Conservation (phyloP, 768 basidiomycete genomes). For the Russula foetens region DNA sequence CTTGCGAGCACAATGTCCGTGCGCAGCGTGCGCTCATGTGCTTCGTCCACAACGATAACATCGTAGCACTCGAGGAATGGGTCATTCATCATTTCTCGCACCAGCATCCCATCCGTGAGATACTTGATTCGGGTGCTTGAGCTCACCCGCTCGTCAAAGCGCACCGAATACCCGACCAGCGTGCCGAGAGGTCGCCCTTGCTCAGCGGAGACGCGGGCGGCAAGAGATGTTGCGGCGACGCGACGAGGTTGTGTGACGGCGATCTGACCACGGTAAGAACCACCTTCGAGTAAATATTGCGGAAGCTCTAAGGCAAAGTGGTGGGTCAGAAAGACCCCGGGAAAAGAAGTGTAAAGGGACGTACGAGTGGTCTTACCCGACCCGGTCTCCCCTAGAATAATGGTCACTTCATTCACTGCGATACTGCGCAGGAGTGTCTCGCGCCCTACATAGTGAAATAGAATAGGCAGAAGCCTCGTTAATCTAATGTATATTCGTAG, state of each 20-base stretch:
- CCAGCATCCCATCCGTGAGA: conserved; percentile 96
- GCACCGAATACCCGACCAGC: conserved; percentile 88
- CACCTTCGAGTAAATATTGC: conserved; percentile 86
- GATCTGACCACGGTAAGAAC: conserved; percentile 65
- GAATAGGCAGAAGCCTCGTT: background rate
- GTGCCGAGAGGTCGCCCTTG: conserved; percentile 63
- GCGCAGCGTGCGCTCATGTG: conserved; percentile 90
- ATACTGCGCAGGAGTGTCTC: conserved; percentile 71
- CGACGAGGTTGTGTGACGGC: conserved; percentile 92
- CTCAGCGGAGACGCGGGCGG: conserved; percentile 82
- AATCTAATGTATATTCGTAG: background rate
- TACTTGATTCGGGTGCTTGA: conserved; percentile 85
- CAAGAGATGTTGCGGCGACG: conserved; percentile 95
- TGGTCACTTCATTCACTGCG: conserved; percentile 68
- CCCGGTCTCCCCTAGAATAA: conserved; percentile 94
- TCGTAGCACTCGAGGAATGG: conserved; percentile 72
- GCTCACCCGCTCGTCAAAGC: conserved; percentile 81
- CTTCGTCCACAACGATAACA: conserved; percentile 90
- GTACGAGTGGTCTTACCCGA: conserved; percentile 97
- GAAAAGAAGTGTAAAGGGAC: conserved; percentile 27
- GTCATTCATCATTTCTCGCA: conserved; percentile 83
- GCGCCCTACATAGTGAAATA: conserved; percentile 35
- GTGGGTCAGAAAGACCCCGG: background rate
- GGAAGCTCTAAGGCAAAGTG: conserved; percentile 66
- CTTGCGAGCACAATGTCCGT: conserved; percentile 92